Base-by-base conservation (phyloP, 192 early-diverging fungal genomes). In the Podila horticola region DNA sequence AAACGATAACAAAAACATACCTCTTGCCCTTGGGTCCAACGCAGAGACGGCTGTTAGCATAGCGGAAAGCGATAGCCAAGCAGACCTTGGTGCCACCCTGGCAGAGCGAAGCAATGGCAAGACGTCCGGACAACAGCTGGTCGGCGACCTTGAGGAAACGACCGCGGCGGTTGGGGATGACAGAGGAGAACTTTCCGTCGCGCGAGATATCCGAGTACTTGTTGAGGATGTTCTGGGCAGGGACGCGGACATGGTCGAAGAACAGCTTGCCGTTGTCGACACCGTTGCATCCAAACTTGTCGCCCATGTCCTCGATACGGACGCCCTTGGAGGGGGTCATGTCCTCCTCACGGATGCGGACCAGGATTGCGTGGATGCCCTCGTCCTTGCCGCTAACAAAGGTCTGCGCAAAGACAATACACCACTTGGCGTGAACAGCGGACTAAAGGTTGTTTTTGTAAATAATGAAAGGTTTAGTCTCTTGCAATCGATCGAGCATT, bases 121-220 rank as follows among this genome's bases (percentile, higher is more conserved):
- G 79, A 65, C 91, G 84, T 12, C 93, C 93, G 12, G 91, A 89
- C 29, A 94, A 77, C 30, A 94, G 72, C 65, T 93, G 93, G 82
- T 94, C 91, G 20, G 93, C 93, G 12, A 94, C 93, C 60, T 86
- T 91, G n/a, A 94, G 75, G 83, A 94, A 94, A 33, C 93, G 89
- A 26, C 89, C 84, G 34, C 92, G 88, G 62, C 91, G 88, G 64
- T 72, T 84, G 29, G 67, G 62, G 59, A 93, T 90, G 58, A 64
- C 63, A 7, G 88, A 91, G 30, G 69, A 70, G 70, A 92, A 90
- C 31, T 82, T 88, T 62, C 91, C 92, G 41, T 90, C 84, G 20
- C 73, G 62, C 10, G 72, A 71, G n/a, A 91, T 74, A 26, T 91
- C 88, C 15, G 89, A 88, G 68, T 90, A 86, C 73, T 91, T 90